phyloP scores from a whole-genome alignment of 805 yeast genomes.

The Kluyveromyces dobzhanskii region DNA sequence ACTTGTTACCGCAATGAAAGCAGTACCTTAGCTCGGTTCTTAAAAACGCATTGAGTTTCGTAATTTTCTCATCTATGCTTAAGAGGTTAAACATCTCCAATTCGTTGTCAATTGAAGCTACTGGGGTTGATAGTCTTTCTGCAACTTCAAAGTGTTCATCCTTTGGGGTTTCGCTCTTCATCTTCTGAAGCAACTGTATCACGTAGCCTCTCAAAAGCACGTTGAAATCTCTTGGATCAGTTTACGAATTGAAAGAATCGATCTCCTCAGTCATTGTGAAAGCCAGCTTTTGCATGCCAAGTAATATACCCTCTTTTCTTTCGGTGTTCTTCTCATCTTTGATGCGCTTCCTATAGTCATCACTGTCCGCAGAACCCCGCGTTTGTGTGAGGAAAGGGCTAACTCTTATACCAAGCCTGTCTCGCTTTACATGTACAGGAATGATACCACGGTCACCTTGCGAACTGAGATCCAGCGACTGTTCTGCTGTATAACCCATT shows the following conservation, averaged over 20 bases:
- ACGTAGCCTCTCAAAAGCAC: slow-evolving; percentile 37
- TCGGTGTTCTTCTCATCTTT: slow-evolving; percentile 4
- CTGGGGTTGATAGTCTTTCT: no score
- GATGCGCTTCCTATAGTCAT: slow-evolving; percentile 6
- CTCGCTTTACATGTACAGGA: slow-evolving; percentile 7
- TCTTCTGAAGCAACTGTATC: slow-evolving; percentile 11
- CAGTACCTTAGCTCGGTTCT: slow-evolving; percentile 38
- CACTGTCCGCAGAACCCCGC: slow-evolving; percentile 4
- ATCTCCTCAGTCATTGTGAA: slow-evolving; percentile 36
- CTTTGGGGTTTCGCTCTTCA: background rate
- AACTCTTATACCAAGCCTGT: slow-evolving; percentile 19
- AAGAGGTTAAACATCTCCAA: slow-evolving; percentile 24
- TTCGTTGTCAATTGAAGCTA: slow-evolving; percentile 23
- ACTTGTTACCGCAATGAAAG: slow-evolving; percentile 41
- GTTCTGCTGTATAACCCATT: slow-evolving; percentile 45
- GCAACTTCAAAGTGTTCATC: slow-evolving; percentile 1
- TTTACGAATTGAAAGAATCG: slow-evolving; percentile 14
- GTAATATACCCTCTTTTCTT: slow-evolving; percentile 12
- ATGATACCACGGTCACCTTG: slow-evolving; percentile 24
- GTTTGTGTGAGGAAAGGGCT: background rate
- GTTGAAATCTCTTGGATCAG: slow-evolving; percentile 29
- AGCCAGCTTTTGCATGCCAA: slow-evolving; percentile 34
- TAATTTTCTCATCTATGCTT: slow-evolving; percentile 23
- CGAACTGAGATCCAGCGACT: slow-evolving; percentile 20
- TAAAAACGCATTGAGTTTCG: slow-evolving; percentile 31